These are phyloP conservation scores for Tricholoma saponaceum DNA, from an alignment of 768 basidiomycete genomes.

Conservation along the genomic window DNA sequence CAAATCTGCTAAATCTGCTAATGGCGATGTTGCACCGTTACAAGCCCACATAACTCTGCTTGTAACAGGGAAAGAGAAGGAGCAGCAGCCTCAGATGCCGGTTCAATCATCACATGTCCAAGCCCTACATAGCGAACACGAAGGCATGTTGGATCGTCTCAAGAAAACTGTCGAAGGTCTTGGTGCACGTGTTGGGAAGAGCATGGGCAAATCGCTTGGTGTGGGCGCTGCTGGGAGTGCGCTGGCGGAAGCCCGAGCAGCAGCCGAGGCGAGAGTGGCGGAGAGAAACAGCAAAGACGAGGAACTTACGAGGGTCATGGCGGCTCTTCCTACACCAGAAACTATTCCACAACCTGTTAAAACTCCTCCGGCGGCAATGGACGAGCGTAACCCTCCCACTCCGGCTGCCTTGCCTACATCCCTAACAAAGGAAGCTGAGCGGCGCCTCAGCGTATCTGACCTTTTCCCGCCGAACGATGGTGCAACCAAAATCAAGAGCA, in stretches of 20 bases:
- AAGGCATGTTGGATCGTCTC: conserved; percentile 58
- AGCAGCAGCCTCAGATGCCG: background rate
- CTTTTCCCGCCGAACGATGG: conserved; percentile 39
- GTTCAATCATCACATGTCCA: background rate
- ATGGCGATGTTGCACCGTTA: conserved; percentile 29
- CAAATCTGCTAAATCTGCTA: conserved; percentile 47
- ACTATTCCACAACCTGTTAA: background rate
- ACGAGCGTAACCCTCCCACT: background rate
- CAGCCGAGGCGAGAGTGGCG: conserved; percentile 67
- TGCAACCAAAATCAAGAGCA: conserved; percentile 29
- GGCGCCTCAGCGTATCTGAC: conserved; percentile 57
- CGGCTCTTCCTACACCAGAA: conserved; percentile 8
- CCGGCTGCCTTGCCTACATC: background rate
- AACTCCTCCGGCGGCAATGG: background rate
- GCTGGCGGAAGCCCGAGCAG: conserved; percentile 63
- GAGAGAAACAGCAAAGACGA: conserved; percentile 54
- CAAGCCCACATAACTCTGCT: conserved; percentile 5
- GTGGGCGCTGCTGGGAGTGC: conserved; percentile 49
- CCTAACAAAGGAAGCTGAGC: conserved; percentile 14
- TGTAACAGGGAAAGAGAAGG: conserved; percentile 1
- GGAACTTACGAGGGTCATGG: conserved; percentile 23
- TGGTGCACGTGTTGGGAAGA: conserved; percentile 54
- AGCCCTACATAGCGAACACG: conserved; percentile 19
- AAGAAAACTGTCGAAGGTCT: conserved; percentile 71
- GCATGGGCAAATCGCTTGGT: conserved; percentile 60